Percentiles rank a stretch among this genome's conserved stretches.
phyloP scores from a whole-genome alignment of 805 yeast species.

The Sugiyamaella chiloensis region DNA sequence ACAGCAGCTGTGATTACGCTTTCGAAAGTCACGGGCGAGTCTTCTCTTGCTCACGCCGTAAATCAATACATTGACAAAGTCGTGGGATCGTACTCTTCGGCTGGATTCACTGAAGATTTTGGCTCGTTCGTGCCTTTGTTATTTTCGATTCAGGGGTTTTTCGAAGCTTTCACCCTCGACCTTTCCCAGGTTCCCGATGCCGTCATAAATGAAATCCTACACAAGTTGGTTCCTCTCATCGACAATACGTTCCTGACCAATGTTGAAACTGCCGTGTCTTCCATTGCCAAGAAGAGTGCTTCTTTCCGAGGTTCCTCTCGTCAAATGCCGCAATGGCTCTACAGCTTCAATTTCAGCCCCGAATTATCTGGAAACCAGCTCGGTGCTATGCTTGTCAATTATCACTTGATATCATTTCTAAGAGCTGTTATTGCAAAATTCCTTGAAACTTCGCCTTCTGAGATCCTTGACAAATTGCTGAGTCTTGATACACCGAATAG shows the following conservation, averaged over 20 bases:
- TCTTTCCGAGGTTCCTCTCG: neutral
- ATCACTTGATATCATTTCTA: neutral
- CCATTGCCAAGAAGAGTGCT: conserved; percentile 2
- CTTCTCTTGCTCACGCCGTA: conserved; percentile 25
- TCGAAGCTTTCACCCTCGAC: conserved; percentile 31
- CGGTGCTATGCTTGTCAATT: conserved; percentile 23
- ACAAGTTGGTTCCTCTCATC: conserved; percentile 15
- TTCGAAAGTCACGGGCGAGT: conserved; percentile 34
- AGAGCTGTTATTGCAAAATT: neutral
- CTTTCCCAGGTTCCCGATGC: conserved; percentile 10
- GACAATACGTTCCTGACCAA: conserved; percentile 17
- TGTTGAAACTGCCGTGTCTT: conserved; percentile 20
- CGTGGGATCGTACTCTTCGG: conserved; percentile 12
- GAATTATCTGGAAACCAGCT: conserved; percentile 19
- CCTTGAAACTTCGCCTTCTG: neutral
- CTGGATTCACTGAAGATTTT: neutral
- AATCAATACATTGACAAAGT: conserved; percentile 27
- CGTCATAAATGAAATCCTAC: conserved; percentile 10
- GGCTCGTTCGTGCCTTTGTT: conserved; percentile 5
- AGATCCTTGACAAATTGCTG: neutral
- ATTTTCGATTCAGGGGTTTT: conserved; percentile 33
- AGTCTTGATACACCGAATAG: neutral
- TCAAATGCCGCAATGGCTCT: conserved; percentile 6
- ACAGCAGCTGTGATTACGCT: conserved; percentile 32
- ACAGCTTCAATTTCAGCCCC: conserved; percentile 1